phyloP scores from a whole-genome alignment of 2,329 filamentous ascomycete genomes.

The Talaromyces sp. region DNA sequence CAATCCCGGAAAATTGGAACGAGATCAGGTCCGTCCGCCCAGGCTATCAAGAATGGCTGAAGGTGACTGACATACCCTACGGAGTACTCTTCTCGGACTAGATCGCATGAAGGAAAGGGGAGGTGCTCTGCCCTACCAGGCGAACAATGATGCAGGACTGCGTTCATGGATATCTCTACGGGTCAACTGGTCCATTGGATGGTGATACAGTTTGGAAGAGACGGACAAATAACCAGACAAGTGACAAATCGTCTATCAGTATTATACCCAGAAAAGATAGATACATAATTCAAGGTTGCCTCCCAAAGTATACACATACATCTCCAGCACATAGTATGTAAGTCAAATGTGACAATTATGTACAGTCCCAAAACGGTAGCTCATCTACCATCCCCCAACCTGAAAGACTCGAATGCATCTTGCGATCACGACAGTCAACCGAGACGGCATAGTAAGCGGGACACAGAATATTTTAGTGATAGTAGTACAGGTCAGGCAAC shows the following conservation, averaged over 20 bases:
- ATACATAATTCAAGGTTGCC: neutral
- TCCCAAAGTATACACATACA: neutral
- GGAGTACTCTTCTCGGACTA: neutral
- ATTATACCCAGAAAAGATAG: neutral
- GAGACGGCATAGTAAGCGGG: neutral
- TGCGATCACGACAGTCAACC: neutral
- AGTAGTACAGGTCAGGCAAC: constrained; percentile 4
- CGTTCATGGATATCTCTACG: neutral
- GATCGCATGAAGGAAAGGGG: neutral
- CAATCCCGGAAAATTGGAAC: neutral
- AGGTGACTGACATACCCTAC: neutral
- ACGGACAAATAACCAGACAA: neutral
- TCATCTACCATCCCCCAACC: neutral
- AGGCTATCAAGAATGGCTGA: no score
- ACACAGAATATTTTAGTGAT: neutral
- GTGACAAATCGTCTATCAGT: neutral
- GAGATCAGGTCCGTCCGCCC: neutral
- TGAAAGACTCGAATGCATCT: neutral
- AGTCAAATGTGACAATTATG: neutral
- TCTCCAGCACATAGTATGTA: neutral
- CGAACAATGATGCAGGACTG: constrained; percentile 1
- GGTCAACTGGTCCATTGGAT: neutral
- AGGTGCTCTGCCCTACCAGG: neutral
- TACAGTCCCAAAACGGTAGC: constrained; percentile 4
- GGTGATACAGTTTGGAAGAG: neutral